Conservation (phyloP, 2,329 filamentous ascomycete genomes). For the Thielaviopsis populi region DNA sequence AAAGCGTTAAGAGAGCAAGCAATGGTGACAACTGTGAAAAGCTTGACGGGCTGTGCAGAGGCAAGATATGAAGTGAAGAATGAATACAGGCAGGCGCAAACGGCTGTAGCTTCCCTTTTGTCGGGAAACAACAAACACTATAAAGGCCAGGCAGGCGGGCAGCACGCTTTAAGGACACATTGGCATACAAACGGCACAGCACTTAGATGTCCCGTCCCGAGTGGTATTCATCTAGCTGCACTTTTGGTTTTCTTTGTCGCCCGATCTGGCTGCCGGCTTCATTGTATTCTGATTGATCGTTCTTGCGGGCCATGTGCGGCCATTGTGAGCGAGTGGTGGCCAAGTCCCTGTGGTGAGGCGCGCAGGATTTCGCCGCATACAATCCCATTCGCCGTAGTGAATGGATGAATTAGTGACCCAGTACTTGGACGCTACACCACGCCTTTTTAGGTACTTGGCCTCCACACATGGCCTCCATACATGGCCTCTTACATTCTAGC, state of each 20-base stretch:
- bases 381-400: neutral
- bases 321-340: neutral
- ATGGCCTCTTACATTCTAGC: neutral
- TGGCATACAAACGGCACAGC: neutral
- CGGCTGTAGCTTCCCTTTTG: constrained; percentile 3
- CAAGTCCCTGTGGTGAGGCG: neutral
- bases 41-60: neutral
- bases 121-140: neutral
- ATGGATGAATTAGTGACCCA: too few species aligned
- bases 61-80: neutral
- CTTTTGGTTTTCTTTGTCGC: neutral
- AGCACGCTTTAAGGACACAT: neutral
- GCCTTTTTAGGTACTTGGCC: too few species aligned
- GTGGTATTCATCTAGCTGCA: neutral
- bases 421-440: neutral
- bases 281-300: neutral
- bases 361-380: neutral
- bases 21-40: neutral
- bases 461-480: neutral
- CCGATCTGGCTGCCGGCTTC: neutral
- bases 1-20: neutral
- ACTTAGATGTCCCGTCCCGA: neutral
- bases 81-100: constrained; percentile 4
- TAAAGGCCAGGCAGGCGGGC: too few species aligned
- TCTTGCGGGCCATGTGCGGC: neutral